A percentile compares a stretch with the other conserved stretches of the same genome.
These are phyloP conservation scores for Lachnum nothofagi DNA, from an alignment of 2,329 filamentous ascomycete genomes.

Conservation along the genomic window DNA sequence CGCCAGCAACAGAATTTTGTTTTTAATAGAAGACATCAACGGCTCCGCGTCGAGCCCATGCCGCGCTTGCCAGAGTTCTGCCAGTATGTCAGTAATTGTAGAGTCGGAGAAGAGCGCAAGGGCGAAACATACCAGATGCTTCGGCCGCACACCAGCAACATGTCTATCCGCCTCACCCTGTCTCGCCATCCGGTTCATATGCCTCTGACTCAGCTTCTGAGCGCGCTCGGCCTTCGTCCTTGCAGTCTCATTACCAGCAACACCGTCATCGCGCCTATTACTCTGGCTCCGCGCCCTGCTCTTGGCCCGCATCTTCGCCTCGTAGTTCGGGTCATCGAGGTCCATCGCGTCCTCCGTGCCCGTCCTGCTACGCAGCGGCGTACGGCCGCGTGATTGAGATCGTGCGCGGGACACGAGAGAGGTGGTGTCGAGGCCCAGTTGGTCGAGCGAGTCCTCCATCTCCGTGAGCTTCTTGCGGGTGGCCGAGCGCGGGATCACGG, in stretches of 20 bases:
- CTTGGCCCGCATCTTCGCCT: conserved; percentile 63
- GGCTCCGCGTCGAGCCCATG: conserved; percentile 79
- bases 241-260: conserved; percentile 59
- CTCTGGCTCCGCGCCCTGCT: conserved; percentile 63
- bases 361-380: conserved; percentile 56
- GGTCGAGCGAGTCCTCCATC: conserved; percentile 80
- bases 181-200: conserved; percentile 97
- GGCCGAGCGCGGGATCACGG: conserved; percentile 79
- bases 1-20: conserved; percentile 2
- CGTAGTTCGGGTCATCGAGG: conserved; percentile 52
- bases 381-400: conserved; percentile 66
- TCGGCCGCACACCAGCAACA: conserved; percentile 71
- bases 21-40: conserved; percentile 42
- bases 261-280: conserved; percentile 73
- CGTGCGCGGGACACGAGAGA: conserved; percentile 69
- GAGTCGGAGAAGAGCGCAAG: conserved; percentile 3
- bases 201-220: conserved; percentile 87
- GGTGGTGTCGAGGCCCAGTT: conserved; percentile 77
- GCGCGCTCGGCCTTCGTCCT: conserved; percentile 79
- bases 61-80: conserved; percentile 86
- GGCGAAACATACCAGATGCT: conserved; percentile 72
- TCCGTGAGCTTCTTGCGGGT: conserved; percentile 78
- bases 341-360: conserved; percentile 73
- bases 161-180: conserved; percentile 97
- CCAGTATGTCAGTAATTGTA: conserved; percentile 31